phyloP scores from a whole-genome alignment of 176 grass and related monocot species.

The Eragrostis nindensis region DNA sequence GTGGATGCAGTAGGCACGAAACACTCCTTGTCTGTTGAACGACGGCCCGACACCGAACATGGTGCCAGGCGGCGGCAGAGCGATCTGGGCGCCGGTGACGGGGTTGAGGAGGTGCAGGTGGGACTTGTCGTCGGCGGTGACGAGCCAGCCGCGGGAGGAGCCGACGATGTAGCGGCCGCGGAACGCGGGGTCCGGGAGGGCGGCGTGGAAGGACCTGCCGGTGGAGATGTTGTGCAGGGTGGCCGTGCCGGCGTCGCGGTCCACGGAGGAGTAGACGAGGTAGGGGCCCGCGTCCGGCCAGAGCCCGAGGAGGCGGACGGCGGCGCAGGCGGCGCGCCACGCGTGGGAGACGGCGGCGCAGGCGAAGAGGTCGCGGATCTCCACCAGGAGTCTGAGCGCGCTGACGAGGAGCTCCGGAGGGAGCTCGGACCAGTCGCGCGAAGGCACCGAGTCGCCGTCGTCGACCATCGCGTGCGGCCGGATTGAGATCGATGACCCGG shows the following conservation, averaged over 20 bases:
- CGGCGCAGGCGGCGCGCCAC: neutral
- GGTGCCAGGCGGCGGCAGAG: neutral
- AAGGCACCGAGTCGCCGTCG: too few species aligned
- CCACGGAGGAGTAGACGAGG: neutral
- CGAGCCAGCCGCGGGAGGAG: neutral
- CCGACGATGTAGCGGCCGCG: neutral
- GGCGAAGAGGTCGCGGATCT: neutral
- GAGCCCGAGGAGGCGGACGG: too few species aligned
- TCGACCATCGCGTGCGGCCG: too few species aligned
- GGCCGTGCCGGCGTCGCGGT: too few species aligned
- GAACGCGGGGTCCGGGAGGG: neutral
- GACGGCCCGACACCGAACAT: too few species aligned
- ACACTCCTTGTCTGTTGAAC: too few species aligned
- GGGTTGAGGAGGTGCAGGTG: slow-evolving; percentile 7
- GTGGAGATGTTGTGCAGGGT: neutral
- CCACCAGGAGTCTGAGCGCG: too few species aligned
- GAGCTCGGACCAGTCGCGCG: neutral
- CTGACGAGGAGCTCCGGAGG: neutral
- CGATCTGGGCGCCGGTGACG: neutral
- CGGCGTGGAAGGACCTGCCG: neutral
- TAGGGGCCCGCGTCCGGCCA: neutral
- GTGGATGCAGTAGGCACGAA: too few species aligned
- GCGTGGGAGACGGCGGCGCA: neutral
- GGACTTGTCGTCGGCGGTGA: slow-evolving; percentile 5
- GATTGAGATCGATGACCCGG: too few species aligned